Percentiles rank a stretch among this genome's conserved stretches.
These are phyloP conservation scores for Chloranthus sessilifolius DNA, from an alignment of 164 flowering plant species.

Conservation along the genomic window DNA sequence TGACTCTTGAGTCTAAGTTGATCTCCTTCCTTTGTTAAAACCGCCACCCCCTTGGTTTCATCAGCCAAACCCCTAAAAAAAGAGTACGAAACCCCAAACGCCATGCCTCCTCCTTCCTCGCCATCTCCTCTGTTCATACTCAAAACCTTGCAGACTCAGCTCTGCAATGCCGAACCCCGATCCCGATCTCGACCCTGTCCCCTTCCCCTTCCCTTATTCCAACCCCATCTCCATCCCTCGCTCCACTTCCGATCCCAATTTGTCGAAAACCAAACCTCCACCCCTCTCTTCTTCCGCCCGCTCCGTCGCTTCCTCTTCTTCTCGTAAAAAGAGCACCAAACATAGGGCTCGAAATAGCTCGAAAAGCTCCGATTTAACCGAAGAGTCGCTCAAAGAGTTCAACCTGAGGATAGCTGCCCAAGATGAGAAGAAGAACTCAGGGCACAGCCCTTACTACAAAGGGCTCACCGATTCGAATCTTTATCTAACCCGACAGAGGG, in stretches of 20 bases:
- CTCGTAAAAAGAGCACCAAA: too few species aligned
- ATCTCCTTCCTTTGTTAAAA: too few species aligned
- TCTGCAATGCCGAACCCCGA: slow-evolving; percentile 11
- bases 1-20: too few species aligned
- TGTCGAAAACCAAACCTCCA: slow-evolving; percentile 1
- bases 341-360: background rate
- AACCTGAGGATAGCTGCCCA: slow-evolving; percentile 14
- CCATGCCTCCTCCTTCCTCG: background rate
- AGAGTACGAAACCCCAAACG: too few species aligned
- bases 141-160: slow-evolving; percentile 4
- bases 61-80: too few species aligned
- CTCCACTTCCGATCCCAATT: background rate
- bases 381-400: slow-evolving; percentile 23
- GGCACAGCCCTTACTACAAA: slow-evolving; percentile 33
- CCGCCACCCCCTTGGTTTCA: too few species aligned
- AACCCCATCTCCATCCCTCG: background rate
- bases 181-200: background rate
- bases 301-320: background rate
- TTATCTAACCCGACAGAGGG: slow-evolving; percentile 9
- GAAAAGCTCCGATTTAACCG: slow-evolving; percentile 16
- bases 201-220: background rate
- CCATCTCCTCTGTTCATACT: background rate
- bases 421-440: background rate
- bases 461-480: slow-evolving; percentile 31
- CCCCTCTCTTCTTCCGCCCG: background rate